phyloP scores from a whole-genome alignment of 768 basidiomycete genomes.

The Phylloporus sp. region DNA sequence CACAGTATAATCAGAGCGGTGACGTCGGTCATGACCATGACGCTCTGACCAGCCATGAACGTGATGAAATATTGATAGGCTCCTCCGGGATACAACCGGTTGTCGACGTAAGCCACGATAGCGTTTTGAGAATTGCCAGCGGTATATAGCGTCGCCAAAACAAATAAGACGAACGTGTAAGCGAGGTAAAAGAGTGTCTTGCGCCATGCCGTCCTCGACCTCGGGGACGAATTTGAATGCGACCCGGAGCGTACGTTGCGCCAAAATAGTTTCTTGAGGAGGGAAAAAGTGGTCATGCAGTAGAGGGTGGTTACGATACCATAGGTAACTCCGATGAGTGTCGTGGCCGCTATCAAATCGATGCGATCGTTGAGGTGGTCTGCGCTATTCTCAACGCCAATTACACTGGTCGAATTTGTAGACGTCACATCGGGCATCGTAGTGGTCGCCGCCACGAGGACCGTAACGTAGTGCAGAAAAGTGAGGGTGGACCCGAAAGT shows the following conservation, averaged over 20 bases:
- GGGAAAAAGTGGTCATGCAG: slow-evolving; percentile 12
- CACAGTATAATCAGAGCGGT: slow-evolving; percentile 24
- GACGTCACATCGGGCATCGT: slow-evolving; percentile 5
- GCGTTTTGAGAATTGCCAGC: slow-evolving; percentile 27
- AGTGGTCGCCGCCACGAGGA: slow-evolving; percentile 6
- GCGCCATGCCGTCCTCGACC: slow-evolving; percentile 3
- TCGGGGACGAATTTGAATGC: slow-evolving; percentile 4
- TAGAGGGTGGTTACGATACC: slow-evolving; percentile 21
- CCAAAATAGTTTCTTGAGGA: slow-evolving; percentile 19
- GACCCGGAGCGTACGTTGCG: slow-evolving; percentile 3
- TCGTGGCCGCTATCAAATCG: slow-evolving; percentile 23
- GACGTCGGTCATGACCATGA: slow-evolving; percentile 24
- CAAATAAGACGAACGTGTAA: slow-evolving; percentile 26
- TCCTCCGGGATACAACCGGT: slow-evolving; percentile 25
- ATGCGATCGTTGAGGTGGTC: slow-evolving; percentile 21
- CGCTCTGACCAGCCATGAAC: slow-evolving; percentile 23
- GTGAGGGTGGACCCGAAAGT: slow-evolving; percentile 5
- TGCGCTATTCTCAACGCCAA: neutral
- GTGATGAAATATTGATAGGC: slow-evolving; percentile 20
- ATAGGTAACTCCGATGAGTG: slow-evolving; percentile 19
- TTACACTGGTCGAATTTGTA: slow-evolving; percentile 6
- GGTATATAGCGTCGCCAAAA: slow-evolving; percentile 25
- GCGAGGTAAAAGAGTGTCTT: slow-evolving; percentile 25
- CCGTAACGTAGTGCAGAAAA: slow-evolving; percentile 1
- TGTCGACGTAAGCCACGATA: slow-evolving; percentile 27